Evolutionary conservation across 768 basidiomycete species (phyloP).

Genomic region (Hydnomerulius pinastri): DNA sequence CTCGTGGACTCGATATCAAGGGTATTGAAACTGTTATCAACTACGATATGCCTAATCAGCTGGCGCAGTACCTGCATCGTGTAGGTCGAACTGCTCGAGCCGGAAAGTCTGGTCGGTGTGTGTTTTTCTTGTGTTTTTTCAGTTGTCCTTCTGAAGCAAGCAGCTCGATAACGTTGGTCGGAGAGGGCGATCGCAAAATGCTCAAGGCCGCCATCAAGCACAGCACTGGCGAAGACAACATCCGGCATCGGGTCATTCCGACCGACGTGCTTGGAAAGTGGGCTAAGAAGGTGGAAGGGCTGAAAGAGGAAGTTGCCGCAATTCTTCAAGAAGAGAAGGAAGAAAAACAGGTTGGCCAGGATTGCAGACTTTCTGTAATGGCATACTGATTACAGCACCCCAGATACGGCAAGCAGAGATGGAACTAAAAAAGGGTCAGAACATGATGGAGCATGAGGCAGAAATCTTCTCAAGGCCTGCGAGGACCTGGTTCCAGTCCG

Average conservation of each 20-base stretch:
- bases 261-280: conserved; percentile 72
- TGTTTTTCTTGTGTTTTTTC: conserved; percentile 10
- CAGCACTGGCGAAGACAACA: conserved; percentile 71
- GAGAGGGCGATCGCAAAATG: conserved; percentile 95
- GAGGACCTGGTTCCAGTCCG: conserved; percentile 97
- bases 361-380: background rate
- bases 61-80: conserved; percentile 94
- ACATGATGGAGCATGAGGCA: conserved; percentile 88
- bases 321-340: conserved; percentile 92
- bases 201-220: conserved; percentile 95
- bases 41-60: conserved; percentile 95
- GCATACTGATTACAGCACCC: conserved; percentile 9
- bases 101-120: conserved; percentile 87
- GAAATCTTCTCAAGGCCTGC: conserved; percentile 95
- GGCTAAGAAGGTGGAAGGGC: conserved; percentile 61
- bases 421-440: conserved; percentile 93
- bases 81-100: conserved; percentile 98
- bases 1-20: conserved; percentile 95
- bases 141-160: conserved; percentile 7
- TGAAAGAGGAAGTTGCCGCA: conserved; percentile 77
- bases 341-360: conserved; percentile 76
- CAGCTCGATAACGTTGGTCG: conserved; percentile 93
- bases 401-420: conserved; percentile 91
- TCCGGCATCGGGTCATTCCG: conserved; percentile 87
- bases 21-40: conserved; percentile 98